Percentiles rank a stretch among this genome's conserved stretches.
These are phyloP conservation scores for Exophiala sideris DNA, from an alignment of 2,329 filamentous ascomycete species.

Conservation along the genomic window DNA sequence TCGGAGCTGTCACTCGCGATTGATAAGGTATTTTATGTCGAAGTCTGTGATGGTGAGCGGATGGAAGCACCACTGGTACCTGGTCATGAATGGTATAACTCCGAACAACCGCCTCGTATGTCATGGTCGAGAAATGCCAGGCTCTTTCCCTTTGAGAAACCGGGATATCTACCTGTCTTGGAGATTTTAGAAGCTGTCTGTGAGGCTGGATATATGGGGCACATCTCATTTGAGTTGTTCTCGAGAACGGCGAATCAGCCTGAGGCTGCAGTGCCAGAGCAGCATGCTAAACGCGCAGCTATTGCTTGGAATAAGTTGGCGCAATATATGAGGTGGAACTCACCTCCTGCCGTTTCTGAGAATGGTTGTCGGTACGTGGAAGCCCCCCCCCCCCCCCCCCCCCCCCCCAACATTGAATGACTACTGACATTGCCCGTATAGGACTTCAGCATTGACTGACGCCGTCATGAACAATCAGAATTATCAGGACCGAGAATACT, in stretches of 20 bases:
- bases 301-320: conserved; percentile 21
- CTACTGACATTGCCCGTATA: no score
- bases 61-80: conserved; percentile 55
- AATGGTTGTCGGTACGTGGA: not conserved
- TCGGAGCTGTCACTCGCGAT: conserved; percentile 36
- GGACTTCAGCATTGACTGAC: no score
- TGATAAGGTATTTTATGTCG: conserved; percentile 69
- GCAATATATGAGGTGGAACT: conserved; percentile 23
- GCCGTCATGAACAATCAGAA: no score
- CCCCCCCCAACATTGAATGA: no score
- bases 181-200: conserved; percentile 60
- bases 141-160: conserved; percentile 62
- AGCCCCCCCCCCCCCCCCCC: no score
- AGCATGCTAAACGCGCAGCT: conserved; percentile 22
- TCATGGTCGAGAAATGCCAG: conserved; percentile 75
- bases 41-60: conserved; percentile 70
- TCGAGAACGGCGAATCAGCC: conserved; percentile 24
- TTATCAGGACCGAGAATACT: not conserved
- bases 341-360: not conserved
- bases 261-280: conserved; percentile 14
- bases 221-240: conserved; percentile 28
- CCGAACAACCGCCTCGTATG: conserved; percentile 63
- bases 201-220: conserved; percentile 56
- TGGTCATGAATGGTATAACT: conserved; percentile 57
- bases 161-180: conserved; percentile 65